Evolutionary conservation across 768 basidiomycete species (phyloP), one percentile per base, ranked within the genome.

Genomic region (Boletus patriciae): DNA sequence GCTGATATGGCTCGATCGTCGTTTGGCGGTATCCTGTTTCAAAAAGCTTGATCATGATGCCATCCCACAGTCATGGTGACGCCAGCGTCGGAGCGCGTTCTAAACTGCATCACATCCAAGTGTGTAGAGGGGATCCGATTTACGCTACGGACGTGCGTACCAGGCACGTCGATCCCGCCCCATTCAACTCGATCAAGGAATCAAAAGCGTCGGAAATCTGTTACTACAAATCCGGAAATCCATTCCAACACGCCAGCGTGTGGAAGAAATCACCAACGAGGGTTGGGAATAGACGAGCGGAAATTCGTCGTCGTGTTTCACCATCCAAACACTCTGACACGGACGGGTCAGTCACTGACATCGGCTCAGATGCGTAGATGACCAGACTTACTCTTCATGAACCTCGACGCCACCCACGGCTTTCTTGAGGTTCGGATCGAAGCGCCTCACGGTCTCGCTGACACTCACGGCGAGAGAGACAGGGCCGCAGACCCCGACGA

Each of bases 401-500:
- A 74, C 23, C 62, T 77, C 75, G 53, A 78, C 55, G 2, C 77
- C 77, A 8, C 77, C 77, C 2, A 77, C 70, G 6, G 65, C 61
- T 25, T 61, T 56, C 61, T 66, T 62, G 46, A 65, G 58, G 13
- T 50, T 42, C 9, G 56, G 31, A 33, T 75, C 70, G n/a, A 79
- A 66, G 25, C 53, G 13, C 2, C 70, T 58, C 44, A 80, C 76
- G 0, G 67, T 67, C 15, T 63, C 64, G n/a, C 66, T 54, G 3
- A 72, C 67, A 37, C 68, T 68, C 19, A 69, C 66, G 0, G 70
- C 70, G 41, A 80, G 70, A 2, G 69, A 51, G 21, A 58, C 56
- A 4, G 78, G 79, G 0, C 78, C 78, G 48, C 79, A 80, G 31
- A 73, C 72, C 8, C 76, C 77, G 15, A 80, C 73, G 27, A 80